phyloP scores from a whole-genome alignment of 768 basidiomycete species.

The Leccinum obscurum region DNA sequence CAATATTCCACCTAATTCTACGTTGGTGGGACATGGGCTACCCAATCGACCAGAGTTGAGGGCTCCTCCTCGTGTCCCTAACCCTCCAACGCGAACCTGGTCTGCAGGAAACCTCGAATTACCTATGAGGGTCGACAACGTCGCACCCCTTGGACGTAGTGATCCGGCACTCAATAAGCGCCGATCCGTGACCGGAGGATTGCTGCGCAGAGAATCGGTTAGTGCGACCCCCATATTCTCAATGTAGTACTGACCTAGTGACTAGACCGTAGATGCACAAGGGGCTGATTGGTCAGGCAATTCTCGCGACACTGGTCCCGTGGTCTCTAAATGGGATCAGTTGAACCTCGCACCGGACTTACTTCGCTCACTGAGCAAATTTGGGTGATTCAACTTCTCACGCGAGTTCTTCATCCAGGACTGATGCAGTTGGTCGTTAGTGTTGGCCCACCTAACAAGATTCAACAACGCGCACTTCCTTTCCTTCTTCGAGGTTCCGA shows the following conservation, averaged over 20 bases:
- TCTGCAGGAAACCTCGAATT: conserved; percentile 80
- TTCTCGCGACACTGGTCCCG: conserved; percentile 71
- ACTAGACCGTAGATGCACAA: conserved; percentile 52
- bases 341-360: conserved; percentile 83
- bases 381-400: conserved; percentile 65
- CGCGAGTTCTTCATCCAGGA: conserved; percentile 5
- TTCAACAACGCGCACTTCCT: conserved; percentile 94
- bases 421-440: conserved; percentile 41
- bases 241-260: conserved; percentile 17
- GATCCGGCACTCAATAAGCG: conserved; percentile 63
- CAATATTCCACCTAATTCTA: conserved; percentile 37
- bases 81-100: conserved; percentile 79
- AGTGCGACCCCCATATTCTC: conserved; percentile 44
- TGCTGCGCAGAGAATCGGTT: conserved; percentile 73
- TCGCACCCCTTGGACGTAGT: conserved; percentile 37
- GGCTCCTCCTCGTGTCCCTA: conserved; percentile 58
- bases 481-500: conserved; percentile 93
- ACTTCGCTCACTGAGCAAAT: conserved; percentile 85
- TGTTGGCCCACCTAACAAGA: conserved; percentile 97
- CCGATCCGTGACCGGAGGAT: conserved; percentile 61
- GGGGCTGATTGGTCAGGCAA: conserved; percentile 54
- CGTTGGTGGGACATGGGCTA: conserved; percentile 57
- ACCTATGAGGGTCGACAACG: conserved; percentile 54
- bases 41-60: conserved; percentile 68
- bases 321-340: conserved; percentile 96